Base-by-base conservation (phyloP, 805 yeast genomes). In the Saccharomyces jurei region DNA sequence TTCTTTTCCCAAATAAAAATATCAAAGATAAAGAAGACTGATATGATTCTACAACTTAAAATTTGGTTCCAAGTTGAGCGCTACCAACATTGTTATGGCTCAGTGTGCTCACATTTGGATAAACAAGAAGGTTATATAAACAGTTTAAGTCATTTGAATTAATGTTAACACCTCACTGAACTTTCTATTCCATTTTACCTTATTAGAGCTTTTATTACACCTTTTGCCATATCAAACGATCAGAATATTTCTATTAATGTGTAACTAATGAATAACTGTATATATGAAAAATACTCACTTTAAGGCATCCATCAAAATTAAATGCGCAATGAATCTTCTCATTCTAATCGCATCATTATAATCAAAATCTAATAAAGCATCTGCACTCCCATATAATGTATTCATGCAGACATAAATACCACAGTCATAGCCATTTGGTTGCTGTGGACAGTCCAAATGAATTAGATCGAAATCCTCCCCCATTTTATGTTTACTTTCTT, bases 381-480 rank as follows among this genome's bases (percentile, higher is more conserved):
- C 79, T 36, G 80, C 71, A 0, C 91, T 71, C 46, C 89, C 62
- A 49, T 78, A 83, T 50, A 82, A 79, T 1, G 87, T 88, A 49
- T 83, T 85, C 53, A 90, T 81, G 68, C 97, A 86, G 2, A 95
- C 80, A 65, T 91, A 94, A 1, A 92, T 96, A 6, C 99, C 99
- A 74, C 99, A 94, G 69, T 94, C 99, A 60, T 68, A 88, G 0
- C 97, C 97, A 65, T 94, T 94, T 28, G 77, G 74, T 67, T 94
- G 99, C 60, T 85, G 88, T 0, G 99, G 98, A 47, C 91, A 77
- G n/a, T 71, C 66, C 2, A 68, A 57, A 41, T 71, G 75, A 14
- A 57, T 54, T 21, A 69, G 53, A 14, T 66, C 68, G 50, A 66
- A 70, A 22, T 71, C 73, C 36, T 66, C 57, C 6, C 76, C 75